phyloP scores from a whole-genome alignment of 345 rosid species.

The thale cress (Arabidopsis thaliana) region DNA sequence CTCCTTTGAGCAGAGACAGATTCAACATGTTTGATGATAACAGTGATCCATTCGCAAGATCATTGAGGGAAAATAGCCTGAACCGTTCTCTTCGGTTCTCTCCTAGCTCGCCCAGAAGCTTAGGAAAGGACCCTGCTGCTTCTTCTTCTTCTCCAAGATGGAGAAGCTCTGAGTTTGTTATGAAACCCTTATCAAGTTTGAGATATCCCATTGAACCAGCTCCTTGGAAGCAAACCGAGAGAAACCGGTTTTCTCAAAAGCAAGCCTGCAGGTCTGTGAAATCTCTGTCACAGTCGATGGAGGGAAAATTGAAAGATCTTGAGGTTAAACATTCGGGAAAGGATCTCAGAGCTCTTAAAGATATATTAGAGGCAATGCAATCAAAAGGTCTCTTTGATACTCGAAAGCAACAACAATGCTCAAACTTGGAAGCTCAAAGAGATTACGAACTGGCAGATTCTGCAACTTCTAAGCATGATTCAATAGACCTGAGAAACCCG shows the following conservation, averaged over 20 bases:
- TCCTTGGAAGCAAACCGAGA: conserved; percentile 83
- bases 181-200: conserved; percentile 74
- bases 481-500: conserved; percentile 12
- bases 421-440: conserved; percentile 51
- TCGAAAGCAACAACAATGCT: conserved; percentile 59
- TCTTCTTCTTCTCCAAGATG: conserved; percentile 63
- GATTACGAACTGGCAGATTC: conserved; percentile 50
- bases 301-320: conserved; percentile 69
- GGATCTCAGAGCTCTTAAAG: conserved; percentile 82
- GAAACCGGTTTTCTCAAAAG: conserved; percentile 55
- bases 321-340: conserved; percentile 73
- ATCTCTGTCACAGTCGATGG: conserved; percentile 53
- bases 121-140: conserved; percentile 58
- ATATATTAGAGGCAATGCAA: conserved; percentile 79
- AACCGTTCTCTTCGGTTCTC: conserved; percentile 54
- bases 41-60: conserved; percentile 49
- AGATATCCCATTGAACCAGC: conserved; percentile 84
- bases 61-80: conserved; percentile 54
- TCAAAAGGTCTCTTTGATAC: conserved; percentile 67
- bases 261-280: conserved; percentile 53
- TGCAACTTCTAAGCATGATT: conserved; percentile 47
- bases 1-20: conserved; percentile 48
- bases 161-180: conserved; percentile 72
- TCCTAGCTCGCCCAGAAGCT: conserved; percentile 53
- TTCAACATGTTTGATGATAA: conserved; percentile 43